Evolutionary conservation across 371 early-diverging fungal species (phyloP), one percentile per base, ranked within the genome.

Genomic region (Syncephalastrum racemosum): DNA sequence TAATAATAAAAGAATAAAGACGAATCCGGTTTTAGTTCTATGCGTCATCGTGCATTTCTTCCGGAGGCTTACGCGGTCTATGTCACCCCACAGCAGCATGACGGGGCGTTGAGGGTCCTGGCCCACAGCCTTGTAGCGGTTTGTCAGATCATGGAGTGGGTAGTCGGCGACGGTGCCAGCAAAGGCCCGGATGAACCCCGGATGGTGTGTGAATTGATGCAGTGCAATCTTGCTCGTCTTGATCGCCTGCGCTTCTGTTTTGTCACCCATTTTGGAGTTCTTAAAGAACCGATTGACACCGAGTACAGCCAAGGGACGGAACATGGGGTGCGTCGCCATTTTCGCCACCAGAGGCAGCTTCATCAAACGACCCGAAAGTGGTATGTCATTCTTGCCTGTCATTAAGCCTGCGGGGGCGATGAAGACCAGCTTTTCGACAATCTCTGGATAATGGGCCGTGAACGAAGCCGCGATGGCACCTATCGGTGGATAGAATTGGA

Each of bases 321-420:
- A 44, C 43, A 42, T 42, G 2, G 66, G 55, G 36, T 54, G 50
- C 0, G 49, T 19, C 13, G 54, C 24, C 10, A 66, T 43, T 18
- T 51, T 46, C 5, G 54, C 42, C n/a, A 66, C 41, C 4, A 44
- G 15, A 40, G 48, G 64, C 47, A 56, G 55, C 49, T 31, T 58
- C 20, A 71, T 56, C 0, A 79, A 20, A 46, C 66, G 66, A 1
- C 64, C 69, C 16, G 59, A 45, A 8, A 56, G 20, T 0, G 81
- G 78, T 15, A 77, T 36, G 31, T 73, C 73, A 3, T 45, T 42
- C 13, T 58, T 36, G 8, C 48, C 54, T 10, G 58, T 20, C 70
- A 79, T 74, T 8, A 82, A 46, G 1, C 86, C 86, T 2, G 80
- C 76, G 40, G 86, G 86, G 0, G 82, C 81, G 48, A 82, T 54